These are phyloP conservation scores for Spencermartinsiella ligniputridi DNA, from an alignment of 1,139 yeast genomes.

Conservation along the genomic window DNA sequence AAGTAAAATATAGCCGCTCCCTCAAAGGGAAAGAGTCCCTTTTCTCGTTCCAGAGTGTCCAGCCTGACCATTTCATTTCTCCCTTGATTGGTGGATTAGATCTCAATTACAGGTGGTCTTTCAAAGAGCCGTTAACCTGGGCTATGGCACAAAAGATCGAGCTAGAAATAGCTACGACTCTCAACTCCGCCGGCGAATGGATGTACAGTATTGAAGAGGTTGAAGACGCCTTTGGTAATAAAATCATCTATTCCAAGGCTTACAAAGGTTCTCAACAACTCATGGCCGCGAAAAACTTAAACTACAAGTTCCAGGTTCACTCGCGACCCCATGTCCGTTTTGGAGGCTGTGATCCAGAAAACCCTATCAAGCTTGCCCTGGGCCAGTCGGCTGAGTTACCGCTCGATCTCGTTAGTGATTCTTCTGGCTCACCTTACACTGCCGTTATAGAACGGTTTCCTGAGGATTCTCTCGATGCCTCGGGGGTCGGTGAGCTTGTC, in stretches of 20 bases:
- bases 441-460: conserved; percentile 25
- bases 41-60: conserved; percentile 44
- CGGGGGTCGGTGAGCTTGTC: conserved; percentile 3
- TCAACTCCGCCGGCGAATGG: conserved; percentile 53
- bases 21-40: conserved; percentile 44
- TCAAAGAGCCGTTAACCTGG: conserved; percentile 43
- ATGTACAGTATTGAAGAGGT: conserved; percentile 63
- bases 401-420: conserved; percentile 21
- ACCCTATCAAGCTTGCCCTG: conserved; percentile 31
- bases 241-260: conserved; percentile 42
- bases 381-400: conserved; percentile 28
- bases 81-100: conserved; percentile 34
- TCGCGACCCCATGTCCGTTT: conserved; percentile 52
- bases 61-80: conserved; percentile 43
- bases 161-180: conserved; percentile 46
- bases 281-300: conserved; percentile 20
- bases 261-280: conserved; percentile 25
- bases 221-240: conserved; percentile 72
- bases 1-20: conserved; percentile 54
- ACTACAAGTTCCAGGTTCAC: conserved; percentile 58
- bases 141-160: conserved; percentile 46
- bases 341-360: conserved; percentile 32
- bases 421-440: conserved; percentile 31
- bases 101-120: conserved; percentile 14
- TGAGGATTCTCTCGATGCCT: conserved; percentile 5